Evolutionary conservation across 345 rosid genomes (phyloP).

Genomic region (Lagerstroemia speciosa): DNA sequence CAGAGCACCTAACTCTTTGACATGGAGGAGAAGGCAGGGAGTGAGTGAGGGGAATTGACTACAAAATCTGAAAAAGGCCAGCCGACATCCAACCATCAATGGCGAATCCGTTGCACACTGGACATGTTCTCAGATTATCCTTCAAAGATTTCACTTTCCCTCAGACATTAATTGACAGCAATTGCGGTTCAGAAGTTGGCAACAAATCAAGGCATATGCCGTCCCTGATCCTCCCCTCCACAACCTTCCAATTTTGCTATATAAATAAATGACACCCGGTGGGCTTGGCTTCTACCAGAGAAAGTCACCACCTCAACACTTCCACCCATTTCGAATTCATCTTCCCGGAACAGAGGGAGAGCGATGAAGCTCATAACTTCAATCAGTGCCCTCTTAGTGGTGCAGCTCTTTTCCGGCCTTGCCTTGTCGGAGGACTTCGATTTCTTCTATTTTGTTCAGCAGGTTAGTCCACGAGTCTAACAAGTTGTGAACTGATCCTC

Average conservation of each 20-base stretch:
- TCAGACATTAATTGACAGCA: background rate
- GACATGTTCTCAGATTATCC: background rate
- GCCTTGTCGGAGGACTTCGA: conserved; percentile 61
- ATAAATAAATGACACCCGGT: background rate
- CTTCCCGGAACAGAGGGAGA: background rate
- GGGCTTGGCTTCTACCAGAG: background rate
- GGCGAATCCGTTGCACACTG: background rate
- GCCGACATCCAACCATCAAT: conserved; percentile 4
- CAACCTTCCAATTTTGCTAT: conserved; percentile 9
- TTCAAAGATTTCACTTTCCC: background rate
- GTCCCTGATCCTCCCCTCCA: conserved; percentile 1
- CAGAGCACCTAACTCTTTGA: background rate
- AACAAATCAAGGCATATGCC: conserved; percentile 13
- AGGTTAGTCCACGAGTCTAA: conserved; percentile 26
- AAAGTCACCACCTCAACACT: background rate
- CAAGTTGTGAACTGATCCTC: background rate
- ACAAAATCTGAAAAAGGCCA: background rate
- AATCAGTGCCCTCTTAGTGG: conserved; percentile 20
- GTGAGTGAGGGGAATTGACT: background rate
- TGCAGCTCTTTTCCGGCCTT: conserved; percentile 25
- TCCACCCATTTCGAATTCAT: background rate
- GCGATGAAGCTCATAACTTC: conserved; percentile 23
- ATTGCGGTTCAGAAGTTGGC: background rate
- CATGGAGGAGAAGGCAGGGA: background rate
- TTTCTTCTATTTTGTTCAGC: conserved; percentile 96